Base-by-base conservation (phyloP, 139 green algal genomes). In the Mesotaenium endlicherianum region DNA sequence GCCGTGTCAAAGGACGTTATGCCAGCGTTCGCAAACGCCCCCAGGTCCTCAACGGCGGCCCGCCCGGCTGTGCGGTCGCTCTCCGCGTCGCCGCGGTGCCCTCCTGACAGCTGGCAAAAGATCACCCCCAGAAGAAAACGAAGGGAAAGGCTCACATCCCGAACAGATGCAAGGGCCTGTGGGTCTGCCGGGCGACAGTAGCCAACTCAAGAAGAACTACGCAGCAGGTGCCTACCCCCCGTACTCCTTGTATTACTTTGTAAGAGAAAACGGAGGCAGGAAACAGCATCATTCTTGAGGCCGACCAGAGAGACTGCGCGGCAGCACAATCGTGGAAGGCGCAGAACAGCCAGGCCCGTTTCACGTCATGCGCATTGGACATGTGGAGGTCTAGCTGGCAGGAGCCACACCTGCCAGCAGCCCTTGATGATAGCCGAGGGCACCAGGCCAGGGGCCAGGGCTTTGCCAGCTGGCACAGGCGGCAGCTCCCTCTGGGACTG, bases 1-100 rank as follows among this genome's bases (percentile, higher is more conserved):
- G 87, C 92, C 2, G 92, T 94, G 81, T 95, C 92, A 85, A 92
- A 94, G 0, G 91, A 90, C 0, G 88, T 92, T 59, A 92, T 92
- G n/a, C 92, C 92, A 88, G 91, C 91, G 0, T 77, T 47, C 0
- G 90, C 87, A 85, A 96, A 97, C 1, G 43, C 20, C 0, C 76
- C 59, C 68, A 95, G 90, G 47, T 93, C 90, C 30, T 94, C 79
- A 8, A 96, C 87, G 6, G 94, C 94, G 3, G 78, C 88, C 34
- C 80, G 50, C 6, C 93, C 94, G 0, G 45, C 53, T 20, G 94
- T 97, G 39, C 91, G 86, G 75, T 97, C 93, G 1, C 81, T 92
- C 0, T 72, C 83, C 0, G 43, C 41, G 2, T 96, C 93, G 2
- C 93, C 93, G 17, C 67, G 80, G 86, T 97, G 93, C 0, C 92